phyloP scores from a whole-genome alignment of 441 rosid genomes.

The Erodium texanum region DNA sequence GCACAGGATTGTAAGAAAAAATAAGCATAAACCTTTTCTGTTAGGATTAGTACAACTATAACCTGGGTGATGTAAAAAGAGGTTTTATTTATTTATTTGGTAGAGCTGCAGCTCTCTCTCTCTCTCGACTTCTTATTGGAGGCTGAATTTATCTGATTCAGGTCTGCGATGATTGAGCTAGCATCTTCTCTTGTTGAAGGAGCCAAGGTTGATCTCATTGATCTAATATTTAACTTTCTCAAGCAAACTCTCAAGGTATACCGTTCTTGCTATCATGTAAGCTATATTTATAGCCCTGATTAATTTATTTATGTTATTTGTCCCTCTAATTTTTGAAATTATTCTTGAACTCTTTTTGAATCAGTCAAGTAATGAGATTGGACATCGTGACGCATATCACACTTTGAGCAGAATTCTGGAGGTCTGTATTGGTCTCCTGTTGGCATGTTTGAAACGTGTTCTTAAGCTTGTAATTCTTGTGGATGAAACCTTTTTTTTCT shows the following conservation, averaged over 20 bases:
- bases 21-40: no score
- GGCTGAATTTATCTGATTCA: constrained; percentile 22
- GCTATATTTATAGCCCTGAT: neutral
- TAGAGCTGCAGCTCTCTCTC: neutral
- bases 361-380: constrained; percentile 44
- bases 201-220: constrained; percentile 61
- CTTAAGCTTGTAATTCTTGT: neutral
- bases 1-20: no score
- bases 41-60: no score
- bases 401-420: constrained; percentile 61
- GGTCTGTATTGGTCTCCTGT: constrained; percentile 32
- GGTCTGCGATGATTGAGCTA: constrained; percentile 56
- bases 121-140: neutral
- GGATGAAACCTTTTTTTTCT: constrained; percentile 15
- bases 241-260: constrained; percentile 50
- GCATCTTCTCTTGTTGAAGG: constrained; percentile 70
- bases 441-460: constrained; percentile 6
- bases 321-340: constrained; percentile 3
- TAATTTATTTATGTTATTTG: neutral
- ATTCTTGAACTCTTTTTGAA: constrained; percentile 14
- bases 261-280: neutral
- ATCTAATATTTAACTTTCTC: constrained; percentile 51
- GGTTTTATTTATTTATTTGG: neutral
- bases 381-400: constrained; percentile 58
- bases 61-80: no score